Percentiles rank a stretch among this genome's conserved stretches.
Evolutionary conservation across 164 flowering plant species (phyloP).

Genomic region (Aristolochia contorta): DNA sequence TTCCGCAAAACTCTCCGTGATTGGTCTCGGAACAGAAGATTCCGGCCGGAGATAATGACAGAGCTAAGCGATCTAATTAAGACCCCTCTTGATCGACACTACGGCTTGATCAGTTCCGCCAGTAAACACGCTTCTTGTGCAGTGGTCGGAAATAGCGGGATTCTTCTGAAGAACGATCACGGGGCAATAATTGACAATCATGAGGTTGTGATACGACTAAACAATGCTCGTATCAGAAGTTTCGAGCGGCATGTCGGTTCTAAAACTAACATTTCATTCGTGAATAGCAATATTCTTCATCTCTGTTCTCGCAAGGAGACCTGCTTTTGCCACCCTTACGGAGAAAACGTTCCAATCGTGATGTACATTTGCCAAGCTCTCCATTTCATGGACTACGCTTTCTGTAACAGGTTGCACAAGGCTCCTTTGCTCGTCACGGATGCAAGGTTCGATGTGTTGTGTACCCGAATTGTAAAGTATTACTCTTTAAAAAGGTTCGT

Average conservation of each 20-base stretch:
- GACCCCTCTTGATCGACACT: constrained; percentile 35
- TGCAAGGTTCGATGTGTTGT: constrained; percentile 72
- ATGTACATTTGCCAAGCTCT: constrained; percentile 88
- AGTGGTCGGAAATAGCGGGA: constrained; percentile 91
- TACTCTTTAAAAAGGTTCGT: constrained; percentile 71
- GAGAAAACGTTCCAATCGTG: constrained; percentile 52
- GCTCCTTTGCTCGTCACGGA: constrained; percentile 76
- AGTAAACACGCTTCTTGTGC: constrained; percentile 58
- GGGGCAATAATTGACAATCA: constrained; percentile 75
- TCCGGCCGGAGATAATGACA: constrained; percentile 48
- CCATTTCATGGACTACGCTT: constrained; percentile 70
- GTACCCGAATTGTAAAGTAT: constrained; percentile 83
- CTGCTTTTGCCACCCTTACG: constrained; percentile 90
- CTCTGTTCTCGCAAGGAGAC: constrained; percentile 55
- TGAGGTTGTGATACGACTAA: constrained; percentile 72
- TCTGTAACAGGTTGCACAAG: constrained; percentile 58
- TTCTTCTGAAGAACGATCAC: constrained; percentile 43
- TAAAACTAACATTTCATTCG: constrained; percentile 13
- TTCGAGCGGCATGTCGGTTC: constrained; percentile 27
- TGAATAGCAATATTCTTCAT: constrained; percentile 55
- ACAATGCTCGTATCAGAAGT: constrained; percentile 58
- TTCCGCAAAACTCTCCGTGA: constrained; percentile 41
- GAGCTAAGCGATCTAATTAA: constrained; percentile 44
- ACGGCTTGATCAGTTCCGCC: constrained; percentile 11
- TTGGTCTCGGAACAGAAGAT: constrained; percentile 52